Conservation (phyloP, 2,329 filamentous ascomycete genomes). For the Trichoderma citrinoviride region DNA sequence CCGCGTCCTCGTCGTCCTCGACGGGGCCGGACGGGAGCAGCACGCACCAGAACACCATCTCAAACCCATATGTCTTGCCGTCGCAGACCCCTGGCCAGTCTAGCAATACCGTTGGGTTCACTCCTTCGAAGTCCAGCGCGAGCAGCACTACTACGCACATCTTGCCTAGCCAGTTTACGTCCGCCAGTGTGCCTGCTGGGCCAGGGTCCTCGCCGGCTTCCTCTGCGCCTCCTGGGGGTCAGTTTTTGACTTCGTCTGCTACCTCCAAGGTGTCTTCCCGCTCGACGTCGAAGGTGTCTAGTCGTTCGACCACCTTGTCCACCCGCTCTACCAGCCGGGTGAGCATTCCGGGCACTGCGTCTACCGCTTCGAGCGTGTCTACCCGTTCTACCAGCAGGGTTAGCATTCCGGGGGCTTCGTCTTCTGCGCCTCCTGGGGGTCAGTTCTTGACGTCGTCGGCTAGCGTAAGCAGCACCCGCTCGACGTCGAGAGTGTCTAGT, state of each 20-base stretch:
- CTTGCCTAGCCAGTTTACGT: neutral
- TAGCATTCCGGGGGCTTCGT: neutral
- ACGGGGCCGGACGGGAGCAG: neutral
- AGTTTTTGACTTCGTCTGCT: slow-evolving; percentile 7
- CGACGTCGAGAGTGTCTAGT: no score
- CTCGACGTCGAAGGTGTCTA: neutral
- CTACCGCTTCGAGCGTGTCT: neutral
- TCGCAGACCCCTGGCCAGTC: neutral
- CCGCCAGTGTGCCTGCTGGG: no score
- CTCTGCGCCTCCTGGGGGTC: neutral
- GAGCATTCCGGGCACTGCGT: neutral
- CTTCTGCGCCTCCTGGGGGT: neutral
- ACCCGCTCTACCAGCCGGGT: neutral
- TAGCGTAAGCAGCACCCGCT: no score
- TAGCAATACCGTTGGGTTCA: no score
- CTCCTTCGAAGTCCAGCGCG: neutral
- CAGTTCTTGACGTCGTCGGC: slow-evolving; percentile 6
- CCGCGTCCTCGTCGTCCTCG: neutral
- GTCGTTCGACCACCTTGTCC: neutral
- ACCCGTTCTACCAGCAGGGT: neutral
- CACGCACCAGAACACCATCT: neutral
- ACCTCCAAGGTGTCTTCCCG: neutral
- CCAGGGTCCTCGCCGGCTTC: neutral
- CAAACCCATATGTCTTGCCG: neutral
- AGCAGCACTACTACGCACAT: neutral